Evolutionary conservation across 164 flowering plant species (phyloP), one percentile per base, ranked within the genome.

Genomic region (Vitis cinerea): DNA sequence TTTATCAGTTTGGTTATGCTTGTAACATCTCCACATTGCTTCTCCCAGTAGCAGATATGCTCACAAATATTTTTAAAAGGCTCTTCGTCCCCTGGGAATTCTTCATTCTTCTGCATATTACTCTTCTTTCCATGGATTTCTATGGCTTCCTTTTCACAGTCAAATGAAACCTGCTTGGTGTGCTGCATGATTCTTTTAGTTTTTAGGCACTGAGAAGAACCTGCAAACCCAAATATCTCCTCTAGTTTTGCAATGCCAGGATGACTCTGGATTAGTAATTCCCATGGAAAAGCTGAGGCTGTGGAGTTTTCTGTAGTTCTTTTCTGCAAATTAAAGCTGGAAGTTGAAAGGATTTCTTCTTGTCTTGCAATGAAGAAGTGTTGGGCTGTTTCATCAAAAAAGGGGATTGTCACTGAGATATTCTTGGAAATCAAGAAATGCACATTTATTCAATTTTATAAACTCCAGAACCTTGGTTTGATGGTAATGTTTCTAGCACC

Each of bases 321-420:
- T 66, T 55, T 37, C 52, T 11, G 10, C 61, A n/a, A 37, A 44
- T 4, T 56, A 51, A 19, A 37, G 52, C 15, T 37, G 30, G 57
- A 63, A 44, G 61, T 19, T 63, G 67, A 70, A 23, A 55, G 62
- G 44, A 10, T 50, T 67, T 49, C 50, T 56, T 37, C 53, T 47
- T 59, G 47, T 67, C 7, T 17, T 6, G 63, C 3, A n/a, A 16
- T 13, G 15, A 10, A 13, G 53, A 51, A 51, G 53, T 51, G 53
- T 13, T 51, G 53, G 13, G 15, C 67, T 62, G 61, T 44, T 29
- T 17, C 37, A 44, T 37, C 12, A 1, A 5, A 44, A 70, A 16
- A 55, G 55, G 3, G 2, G 54, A 31, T 56, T 4, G 12, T 16
- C 15, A 10, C 53, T 10, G 53, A 51, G 4, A 10, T 51, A 51